Evolutionary conservation across 2,329 filamentous ascomycete species (phyloP), one percentile per base, ranked within the genome.

Genomic region (Fusarium domesticum): DNA sequence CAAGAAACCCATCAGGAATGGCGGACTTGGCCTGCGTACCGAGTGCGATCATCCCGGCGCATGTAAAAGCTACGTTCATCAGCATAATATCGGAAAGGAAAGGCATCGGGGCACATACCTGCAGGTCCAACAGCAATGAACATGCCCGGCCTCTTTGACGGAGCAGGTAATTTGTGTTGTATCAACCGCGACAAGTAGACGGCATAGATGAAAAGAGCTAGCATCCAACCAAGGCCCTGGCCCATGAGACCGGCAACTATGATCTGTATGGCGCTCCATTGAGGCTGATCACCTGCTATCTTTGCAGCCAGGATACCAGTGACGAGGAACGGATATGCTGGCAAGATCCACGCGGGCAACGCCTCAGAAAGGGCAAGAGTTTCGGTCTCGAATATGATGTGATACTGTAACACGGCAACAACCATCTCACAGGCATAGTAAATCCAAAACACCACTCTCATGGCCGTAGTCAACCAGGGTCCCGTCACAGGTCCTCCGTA

Each of bases 41-140:
- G 64, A 78, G 73, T 32, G 72, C 71, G 32, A 78, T 65, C 36
- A 79, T 64, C 4, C 50, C 47, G 8, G 43, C 45, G 37, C 47
- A 31, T 66, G 75, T 78, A 66, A 77, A 78, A 4, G 73, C 40
- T 43, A 28, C 5, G 23, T 28, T 28, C 10, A 12, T 28, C 23
- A 28, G 14, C 3, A 12, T 28, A 4, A 12, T 28, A 4, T 5
- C 11, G 35, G 35, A 30, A 30, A 11, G 23, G 23, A 8, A 12
- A 12, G 23, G 11, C 14, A 8, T 28, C 4, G 8, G 14, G 12
- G 15, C 6, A 33, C 40, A 14, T 37, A 43, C 40, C 72, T 0
- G 75, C 74, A 3, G 75, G 74, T 0, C 76, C 76, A 5, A 78
- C 75, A 35, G 70, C 73, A 48, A 80, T 76, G 61, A 76, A 78